Evolutionary conservation across 768 basidiomycete genomes (phyloP).

Genomic region (Macrolepiota dolichaula): DNA sequence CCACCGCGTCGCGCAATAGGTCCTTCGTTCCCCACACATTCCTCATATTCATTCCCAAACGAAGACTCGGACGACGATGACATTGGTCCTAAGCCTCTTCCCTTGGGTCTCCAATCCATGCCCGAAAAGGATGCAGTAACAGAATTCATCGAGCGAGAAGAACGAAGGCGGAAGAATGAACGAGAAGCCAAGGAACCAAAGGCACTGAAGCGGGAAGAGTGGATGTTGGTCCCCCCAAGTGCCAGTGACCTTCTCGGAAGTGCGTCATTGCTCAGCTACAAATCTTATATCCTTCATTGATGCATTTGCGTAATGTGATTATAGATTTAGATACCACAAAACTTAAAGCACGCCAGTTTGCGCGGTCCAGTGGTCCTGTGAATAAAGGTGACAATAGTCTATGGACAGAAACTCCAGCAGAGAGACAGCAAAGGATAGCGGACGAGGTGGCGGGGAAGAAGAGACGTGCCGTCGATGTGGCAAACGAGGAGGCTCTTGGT

Average conservation of each 20-base stretch:
- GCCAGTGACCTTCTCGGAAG: constrained; percentile 75
- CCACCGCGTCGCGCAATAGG: constrained; percentile 41
- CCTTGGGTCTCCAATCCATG: constrained; percentile 34
- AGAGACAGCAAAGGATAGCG: constrained; percentile 85
- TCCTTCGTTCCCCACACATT: constrained; percentile 46
- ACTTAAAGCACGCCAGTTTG: constrained; percentile 77
- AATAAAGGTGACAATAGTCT: constrained; percentile 58
- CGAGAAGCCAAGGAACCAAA: constrained; percentile 72
- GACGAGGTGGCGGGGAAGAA: constrained; percentile 96
- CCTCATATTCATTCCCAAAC: constrained; percentile 28
- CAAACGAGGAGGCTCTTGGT: constrained; percentile 37
- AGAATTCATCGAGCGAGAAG: constrained; percentile 85
- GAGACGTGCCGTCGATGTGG: constrained; percentile 60
- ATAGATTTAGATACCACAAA: constrained; percentile 86
- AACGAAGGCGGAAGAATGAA: constrained; percentile 63
- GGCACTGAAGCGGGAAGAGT: constrained; percentile 81
- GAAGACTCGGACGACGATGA: constrained; percentile 74
- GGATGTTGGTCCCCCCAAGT: constrained; percentile 96
- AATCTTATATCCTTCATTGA: neutral
- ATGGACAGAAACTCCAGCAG: constrained; percentile 98
- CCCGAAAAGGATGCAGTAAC: constrained; percentile 62
- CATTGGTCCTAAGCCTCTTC: constrained; percentile 79
- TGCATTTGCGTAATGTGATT: neutral
- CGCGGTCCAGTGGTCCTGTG: constrained; percentile 39
- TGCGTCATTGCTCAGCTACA: constrained; percentile 33